A percentile compares a stretch with the other conserved stretches of the same genome.
phyloP scores from a whole-genome alignment of 164 flowering plant species.

The Magnolia sinica region DNA sequence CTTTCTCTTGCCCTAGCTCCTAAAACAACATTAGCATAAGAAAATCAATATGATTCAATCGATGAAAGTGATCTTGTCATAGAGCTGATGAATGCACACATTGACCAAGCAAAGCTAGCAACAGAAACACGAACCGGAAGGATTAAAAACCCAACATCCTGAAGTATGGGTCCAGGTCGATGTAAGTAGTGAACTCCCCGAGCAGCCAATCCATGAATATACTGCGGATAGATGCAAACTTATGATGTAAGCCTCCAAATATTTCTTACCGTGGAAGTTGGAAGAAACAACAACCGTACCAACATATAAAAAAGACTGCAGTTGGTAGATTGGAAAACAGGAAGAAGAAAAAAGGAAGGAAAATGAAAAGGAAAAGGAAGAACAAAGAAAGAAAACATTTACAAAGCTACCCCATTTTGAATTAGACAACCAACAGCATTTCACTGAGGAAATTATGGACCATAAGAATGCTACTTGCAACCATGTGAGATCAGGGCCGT shows the following conservation, averaged over 20 bases:
- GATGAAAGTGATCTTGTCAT: neutral
- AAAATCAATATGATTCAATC: neutral
- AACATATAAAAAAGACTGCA: neutral
- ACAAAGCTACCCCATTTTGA: neutral
- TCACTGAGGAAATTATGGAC: neutral
- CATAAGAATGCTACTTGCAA: neutral
- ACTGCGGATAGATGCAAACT: constrained; percentile 42
- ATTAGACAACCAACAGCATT: neutral
- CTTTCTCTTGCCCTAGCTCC: constrained; percentile 93
- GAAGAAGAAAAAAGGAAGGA: no score
- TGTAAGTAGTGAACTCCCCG: constrained; percentile 96
- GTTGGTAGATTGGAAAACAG: neutral
- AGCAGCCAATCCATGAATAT: constrained; percentile 96
- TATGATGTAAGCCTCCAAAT: neutral
- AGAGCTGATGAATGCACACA: neutral
- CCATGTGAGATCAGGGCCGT: neutral
- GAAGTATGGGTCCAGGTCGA: constrained; percentile 91
- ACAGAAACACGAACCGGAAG: constrained; percentile 68
- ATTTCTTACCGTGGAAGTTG: neutral
- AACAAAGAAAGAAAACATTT: neutral
- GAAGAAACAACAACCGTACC: neutral
- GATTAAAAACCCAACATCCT: constrained; percentile 83
- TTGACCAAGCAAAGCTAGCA: neutral
- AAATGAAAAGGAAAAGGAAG: neutral
- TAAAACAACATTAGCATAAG: constrained; percentile 18